phyloP scores from a whole-genome alignment of 345 rosid species.

The Salix brachista region DNA sequence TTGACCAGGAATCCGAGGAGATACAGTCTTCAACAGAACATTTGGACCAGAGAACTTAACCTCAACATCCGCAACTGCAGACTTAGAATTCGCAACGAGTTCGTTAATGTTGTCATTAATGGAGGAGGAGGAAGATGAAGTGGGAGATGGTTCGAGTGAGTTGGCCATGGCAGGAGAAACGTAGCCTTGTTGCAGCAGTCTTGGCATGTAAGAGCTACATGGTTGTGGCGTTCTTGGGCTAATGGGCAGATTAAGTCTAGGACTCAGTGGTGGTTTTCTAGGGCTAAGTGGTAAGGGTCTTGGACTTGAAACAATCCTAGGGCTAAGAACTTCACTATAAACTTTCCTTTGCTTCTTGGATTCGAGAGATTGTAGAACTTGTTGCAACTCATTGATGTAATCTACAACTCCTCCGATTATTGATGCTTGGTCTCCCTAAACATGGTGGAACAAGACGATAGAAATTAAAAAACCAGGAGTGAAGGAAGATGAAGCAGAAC shows the following conservation, averaged over 20 bases:
- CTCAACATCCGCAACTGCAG: slow-evolving; percentile 83
- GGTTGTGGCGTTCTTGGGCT: slow-evolving; percentile 87
- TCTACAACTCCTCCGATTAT: slow-evolving; percentile 96
- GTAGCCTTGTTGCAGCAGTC: slow-evolving; percentile 40
- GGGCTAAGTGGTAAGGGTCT: slow-evolving; percentile 74
- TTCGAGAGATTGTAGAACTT: slow-evolving; percentile 78
- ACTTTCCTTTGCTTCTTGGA: slow-evolving; percentile 93
- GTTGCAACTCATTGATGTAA: slow-evolving; percentile 90
- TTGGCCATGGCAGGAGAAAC: slow-evolving; percentile 41
- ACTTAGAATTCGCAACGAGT: slow-evolving; percentile 78
- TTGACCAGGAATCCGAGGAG: slow-evolving; percentile 82
- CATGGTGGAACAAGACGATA: not conserved
- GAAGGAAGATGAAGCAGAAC: not conserved
- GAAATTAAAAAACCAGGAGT: not conserved
- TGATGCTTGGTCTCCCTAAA: slow-evolving; percentile 96
- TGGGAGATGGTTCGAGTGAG: slow-evolving; percentile 51
- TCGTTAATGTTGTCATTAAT: slow-evolving; percentile 42
- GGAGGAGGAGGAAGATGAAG: slow-evolving; percentile 55
- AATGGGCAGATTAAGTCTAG: slow-evolving; percentile 54
- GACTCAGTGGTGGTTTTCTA: slow-evolving; percentile 47
- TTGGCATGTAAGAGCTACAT: slow-evolving; percentile 59
- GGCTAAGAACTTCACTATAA: slow-evolving; percentile 82
- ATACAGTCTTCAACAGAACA: slow-evolving; percentile 68
- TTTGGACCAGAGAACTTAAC: slow-evolving; percentile 89
- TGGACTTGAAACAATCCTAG: slow-evolving; percentile 60